Base-by-base conservation (phyloP, 352 stramenopile species). In the Elongisporangium prolatum region DNA sequence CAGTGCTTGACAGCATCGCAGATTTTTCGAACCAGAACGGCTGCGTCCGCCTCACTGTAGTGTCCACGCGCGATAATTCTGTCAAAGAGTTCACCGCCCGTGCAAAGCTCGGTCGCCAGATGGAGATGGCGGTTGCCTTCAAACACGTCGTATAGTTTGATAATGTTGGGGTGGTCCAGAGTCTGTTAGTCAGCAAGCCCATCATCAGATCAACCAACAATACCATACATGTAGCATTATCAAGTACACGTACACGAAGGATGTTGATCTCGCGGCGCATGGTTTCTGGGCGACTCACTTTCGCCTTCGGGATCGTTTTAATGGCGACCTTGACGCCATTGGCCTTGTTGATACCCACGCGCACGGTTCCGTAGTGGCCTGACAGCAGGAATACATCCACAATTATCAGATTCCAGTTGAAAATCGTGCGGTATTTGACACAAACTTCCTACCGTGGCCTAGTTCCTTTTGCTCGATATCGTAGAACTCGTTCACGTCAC, bases 221-320 rank as follows among this genome's bases (percentile, higher is more conserved):
- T 9, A 21, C 8, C 13, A 55, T 7, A 21, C 40, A 21, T 11
- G 20, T 28, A 54, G 34, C 34, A 16, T 34, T 14, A 24, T 34
- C 17, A 56, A 37, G 21, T 10, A 3, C 52, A 74, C 71, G 50
- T 73, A 91, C 81, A 37, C 75, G 86, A 9, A 97, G 80, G 62
- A 97, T 97, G 64, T 84, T 88, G 56, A 97, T 96, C 67, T 97
- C 90, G 59, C 89, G 88, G 55, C 92, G 95, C 59, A 99, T 89
- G n/a, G 93, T 97, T 68, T 99, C 96, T 3, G 98, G 82, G 57
- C 96, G 93, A 21, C 80, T 91, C 20, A 99, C 95, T 65, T 98
- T 98, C 20, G 84, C 82, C 84, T 99, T 99, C 48, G 91, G 82
- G 65, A 99, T 99, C 18, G 94, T 98, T 83, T 99, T 99, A 58